Evolutionary conservation across 805 yeast genomes (phyloP), one percentile per base, ranked within the genome.

Genomic region (Monosporozyma unispora): DNA sequence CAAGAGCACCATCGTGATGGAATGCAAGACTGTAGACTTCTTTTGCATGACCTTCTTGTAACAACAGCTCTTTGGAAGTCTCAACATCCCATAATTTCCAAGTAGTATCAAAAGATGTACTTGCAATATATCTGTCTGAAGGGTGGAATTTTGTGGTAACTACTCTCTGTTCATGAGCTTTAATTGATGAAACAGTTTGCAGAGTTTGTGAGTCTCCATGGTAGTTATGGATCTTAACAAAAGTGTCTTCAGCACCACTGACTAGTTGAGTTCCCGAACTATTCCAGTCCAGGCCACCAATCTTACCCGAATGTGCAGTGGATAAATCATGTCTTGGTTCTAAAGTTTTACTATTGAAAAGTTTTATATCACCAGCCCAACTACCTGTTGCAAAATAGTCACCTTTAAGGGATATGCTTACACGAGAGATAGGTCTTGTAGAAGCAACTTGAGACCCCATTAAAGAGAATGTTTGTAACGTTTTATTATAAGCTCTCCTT

Each of bases 41-140:
- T 57, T 80, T 82, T 1, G 85, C 70, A 61, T 91, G 97, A 0
- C 97, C 96, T 60, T 87, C 96, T 63, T 91, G 98, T 51, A 78
- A 71, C 39, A 78, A 68, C 6, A 91, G 58, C 48, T 80, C 80
- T 28, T 61, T 60, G 14, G 66, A 63, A 4, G 71, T 75, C 11
- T 69, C 67, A 0, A 80, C 54, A 63, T 91, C 96, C 96, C 96
- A 90, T 2, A 87, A 63, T 52, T 87, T 76, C 96, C 96, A 91
- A 0, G 96, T 87, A 54, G 73, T 74, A 65, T 91, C 97, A 59
- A 76, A 82, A 0, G 96, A 89, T 0, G 95, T 84, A 10, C 87
- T 75, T 0, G 81, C 85, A 0, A 84, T 53, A 55, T 63, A 78
- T 2, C 64, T 54, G 0, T 81, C 80, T 3, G 69, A 56, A 1